Evolutionary conservation across 2,329 filamentous ascomycete genomes (phyloP).

Genomic region (Westerdykella aurantiaca): DNA sequence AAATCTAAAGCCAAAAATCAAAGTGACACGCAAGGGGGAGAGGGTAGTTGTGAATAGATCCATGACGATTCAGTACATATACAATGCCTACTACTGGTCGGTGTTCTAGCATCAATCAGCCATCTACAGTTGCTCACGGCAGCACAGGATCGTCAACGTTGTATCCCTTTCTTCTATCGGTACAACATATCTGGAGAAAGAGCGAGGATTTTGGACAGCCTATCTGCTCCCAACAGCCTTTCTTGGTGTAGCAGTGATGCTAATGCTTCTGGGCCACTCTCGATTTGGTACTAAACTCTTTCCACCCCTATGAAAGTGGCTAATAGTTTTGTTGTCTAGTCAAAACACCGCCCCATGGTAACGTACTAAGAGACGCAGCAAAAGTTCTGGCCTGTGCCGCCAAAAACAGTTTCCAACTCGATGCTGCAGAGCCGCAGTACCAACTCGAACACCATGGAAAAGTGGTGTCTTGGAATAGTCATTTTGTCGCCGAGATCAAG

Average conservation of each 20-base stretch:
- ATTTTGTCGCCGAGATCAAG: conserved; percentile 24
- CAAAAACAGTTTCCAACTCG: conserved; percentile 24
- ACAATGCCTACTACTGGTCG: conserved; percentile 38
- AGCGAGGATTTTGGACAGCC: conserved; percentile 61
- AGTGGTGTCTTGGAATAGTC: conserved; percentile 20
- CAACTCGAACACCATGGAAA: conserved; percentile 17
- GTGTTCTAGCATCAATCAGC: not conserved
- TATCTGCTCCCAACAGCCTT: too few species aligned
- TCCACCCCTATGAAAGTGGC: too few species aligned
- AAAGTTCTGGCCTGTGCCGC: conserved; percentile 23
- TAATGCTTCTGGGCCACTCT: too few species aligned
- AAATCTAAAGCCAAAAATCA: conserved; percentile 14
- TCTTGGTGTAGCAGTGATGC: too few species aligned
- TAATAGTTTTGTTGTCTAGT: conserved; percentile 4
- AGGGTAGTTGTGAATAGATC: conserved; percentile 29
- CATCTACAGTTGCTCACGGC: not conserved
- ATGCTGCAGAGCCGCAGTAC: conserved; percentile 20
- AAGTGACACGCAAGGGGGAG: conserved; percentile 24
- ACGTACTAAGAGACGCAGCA: conserved; percentile 20
- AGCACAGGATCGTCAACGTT: conserved; percentile 47
- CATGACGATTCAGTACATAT: conserved; percentile 37
- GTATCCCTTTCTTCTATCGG: conserved; percentile 60
- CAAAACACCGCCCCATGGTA: conserved; percentile 16
- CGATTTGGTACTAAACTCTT: too few species aligned
- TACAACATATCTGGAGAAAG: conserved; percentile 62